Evolutionary conservation across 768 basidiomycete species (phyloP).

Genomic region (Trametes cubensis): DNA sequence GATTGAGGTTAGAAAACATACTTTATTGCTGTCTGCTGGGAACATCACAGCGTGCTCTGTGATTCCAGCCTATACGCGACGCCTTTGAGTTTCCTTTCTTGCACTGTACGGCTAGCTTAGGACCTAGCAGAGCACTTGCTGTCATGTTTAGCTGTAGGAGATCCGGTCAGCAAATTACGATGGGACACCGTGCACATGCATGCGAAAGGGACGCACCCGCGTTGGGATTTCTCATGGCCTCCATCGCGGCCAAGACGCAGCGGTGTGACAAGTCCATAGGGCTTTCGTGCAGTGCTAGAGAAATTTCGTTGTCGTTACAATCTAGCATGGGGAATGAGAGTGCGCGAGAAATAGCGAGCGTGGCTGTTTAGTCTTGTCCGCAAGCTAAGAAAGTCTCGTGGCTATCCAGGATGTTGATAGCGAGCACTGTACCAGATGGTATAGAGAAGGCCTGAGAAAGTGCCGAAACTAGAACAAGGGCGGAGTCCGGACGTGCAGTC

Average conservation of each 20-base stretch:
- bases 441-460: no score
- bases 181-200: not conserved
- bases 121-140: constrained; percentile 89
- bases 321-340: no score
- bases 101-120: not conserved
- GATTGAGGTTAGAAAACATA: constrained; percentile 38
- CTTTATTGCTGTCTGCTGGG: constrained; percentile 98
- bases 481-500: no score
- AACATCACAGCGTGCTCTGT: constrained; percentile 99
- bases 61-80: constrained; percentile 80
- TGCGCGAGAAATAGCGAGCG: no score
- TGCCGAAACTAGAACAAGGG: no score
- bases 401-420: no score
- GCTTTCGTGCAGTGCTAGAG: no score
- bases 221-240: constrained; percentile 59
- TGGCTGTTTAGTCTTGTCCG: no score
- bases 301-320: no score
- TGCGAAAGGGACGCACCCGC: constrained; percentile 54
- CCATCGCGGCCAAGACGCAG: constrained; percentile 31
- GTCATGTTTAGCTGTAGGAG: constrained; percentile 85
- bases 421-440: no score
- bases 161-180: constrained; percentile 16
- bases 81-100: constrained; percentile 10
- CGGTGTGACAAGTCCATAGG: no score
- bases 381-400: no score